Evolutionary conservation across 2,329 filamentous ascomycete genomes (phyloP), one percentile per base, ranked within the genome.

Genomic region (Fusarium sp.): DNA sequence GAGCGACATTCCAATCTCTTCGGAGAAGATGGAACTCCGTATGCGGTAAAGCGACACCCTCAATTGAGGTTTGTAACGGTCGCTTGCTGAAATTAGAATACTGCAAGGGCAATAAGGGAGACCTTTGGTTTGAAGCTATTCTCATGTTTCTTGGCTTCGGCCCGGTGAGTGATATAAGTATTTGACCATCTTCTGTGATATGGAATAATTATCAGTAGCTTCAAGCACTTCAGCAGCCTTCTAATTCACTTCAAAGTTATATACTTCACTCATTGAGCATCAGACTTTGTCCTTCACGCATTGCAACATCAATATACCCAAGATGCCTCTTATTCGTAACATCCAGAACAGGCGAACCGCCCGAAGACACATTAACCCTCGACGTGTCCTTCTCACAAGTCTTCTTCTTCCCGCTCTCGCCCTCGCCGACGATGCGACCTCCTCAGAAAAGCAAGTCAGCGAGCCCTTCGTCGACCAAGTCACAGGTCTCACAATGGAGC

Each of bases 401-500:
- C 12, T 63, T 1, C 27, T 63, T 3, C 29, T 63, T 9, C 49
- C 59, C 0, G 61, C 59, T 0, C 49, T 63, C 7, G 43, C 49
- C 1, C 5, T 63, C 3, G 59, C 61, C 3, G 61, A 63, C 3
- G 59, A 63, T 11, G 47, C 61, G 4, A 63, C 61, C 1, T 63
- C 61, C 0, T 63, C 61, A 25, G 18, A 10, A 2, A 16, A 29
- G 0, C 61, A 63, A 34, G 14, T 57, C 2, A 63, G 43, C 2
- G 49, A 56, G 0, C 27, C 61, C 0, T 63, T 63, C 4, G 59
- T 63, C 4, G 61, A 63, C 2, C 59, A 63, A 38, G 49, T 63
- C 10, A 63, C 61, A 5, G 61, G 61, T 4, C 61, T 63, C n/a
- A 63, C 59, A 8, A 63, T 63, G 61, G 61, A 63, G 16, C 61